These are phyloP conservation scores for Heracleum sosnowskyi DNA, from an alignment of 129 eudicot genomes.

Conservation along the genomic window DNA sequence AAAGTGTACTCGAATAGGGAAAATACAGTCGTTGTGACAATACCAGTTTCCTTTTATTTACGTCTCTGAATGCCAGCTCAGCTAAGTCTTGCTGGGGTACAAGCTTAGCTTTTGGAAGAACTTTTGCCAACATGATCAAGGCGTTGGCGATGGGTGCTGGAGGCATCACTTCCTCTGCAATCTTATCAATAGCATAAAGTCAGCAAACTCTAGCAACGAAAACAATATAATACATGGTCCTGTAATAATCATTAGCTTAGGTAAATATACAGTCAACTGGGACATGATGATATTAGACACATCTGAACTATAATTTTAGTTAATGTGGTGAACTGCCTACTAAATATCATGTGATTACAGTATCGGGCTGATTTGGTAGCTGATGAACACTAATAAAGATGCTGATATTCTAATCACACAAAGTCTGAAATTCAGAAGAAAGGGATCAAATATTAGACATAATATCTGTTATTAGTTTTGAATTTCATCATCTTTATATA, in stretches of 20 bases:
- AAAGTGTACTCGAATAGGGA: neutral
- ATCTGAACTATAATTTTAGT: neutral
- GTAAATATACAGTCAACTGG: neutral
- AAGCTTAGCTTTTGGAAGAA: conserved; percentile 76
- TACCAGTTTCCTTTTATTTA: conserved; percentile 59
- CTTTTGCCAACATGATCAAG: conserved; percentile 44
- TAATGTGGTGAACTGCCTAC: neutral
- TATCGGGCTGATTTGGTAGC: neutral
- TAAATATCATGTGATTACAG: neutral
- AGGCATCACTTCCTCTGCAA: conserved; percentile 85
- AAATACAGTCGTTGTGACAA: conserved; percentile 14
- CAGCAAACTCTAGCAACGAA: conserved; percentile 13
- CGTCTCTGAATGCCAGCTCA: conserved; percentile 73
- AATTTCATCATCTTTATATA: neutral
- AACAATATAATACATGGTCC: neutral
- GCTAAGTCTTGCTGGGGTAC: conserved; percentile 73
- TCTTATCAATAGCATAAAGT: conserved; percentile 37
- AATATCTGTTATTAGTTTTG: no score
- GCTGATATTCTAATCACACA: neutral
- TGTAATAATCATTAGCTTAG: neutral
- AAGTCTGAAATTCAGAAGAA: neutral
- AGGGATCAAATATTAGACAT: neutral
- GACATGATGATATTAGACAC: neutral
- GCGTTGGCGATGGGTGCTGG: conserved; percentile 54
- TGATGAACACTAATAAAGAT: neutral